Evolutionary conservation across 108 stramenopile species (phyloP), one percentile per base, ranked within the genome.

Genomic region (Pseudonitzschia pungens): DNA sequence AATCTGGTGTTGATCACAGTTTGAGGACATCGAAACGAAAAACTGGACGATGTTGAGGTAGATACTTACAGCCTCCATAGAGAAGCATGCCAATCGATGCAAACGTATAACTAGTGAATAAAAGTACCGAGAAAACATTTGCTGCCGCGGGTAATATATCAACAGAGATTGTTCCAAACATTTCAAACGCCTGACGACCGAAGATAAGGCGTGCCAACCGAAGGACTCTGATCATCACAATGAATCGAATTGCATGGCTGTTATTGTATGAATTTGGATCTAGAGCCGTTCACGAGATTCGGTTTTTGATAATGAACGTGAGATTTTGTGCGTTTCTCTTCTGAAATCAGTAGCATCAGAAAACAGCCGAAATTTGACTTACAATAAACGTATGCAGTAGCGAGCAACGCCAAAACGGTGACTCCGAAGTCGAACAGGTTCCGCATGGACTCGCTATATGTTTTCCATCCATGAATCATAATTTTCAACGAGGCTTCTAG

Each of bases 181-280:
- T 43, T 45, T 87, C 85, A 68, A 94, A 90, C 33, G 69, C 65
- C 5, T 79, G 73, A 6, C 89, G 64, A 26, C 77, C 68, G 21
- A 89, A 74, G 16, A 94, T 18, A 14, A 94, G 60, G 22, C 93
- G 84, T 24, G 68, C 70, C 40, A 94, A 54, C 50, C 93, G 86
- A 56, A 92, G 75, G 10, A 92, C 90, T 32, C 91, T 70, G 9
- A 79, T 79, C 93, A 94, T 92, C 9, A 94, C 86, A 50, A 92
- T 75, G 36, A 86, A 78, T 45, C 81, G 86, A 64, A 92, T 85
- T 65, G 92, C 69, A 11, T 75, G 73, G 55, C 74, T 83, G 68
- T 90, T 81, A 64, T 57, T 73, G 77, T 81, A 83, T 14, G 22
- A 56, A 58, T 87, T 92, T 26, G 93, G 88, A 72, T 81, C 66